Conservation (phyloP, 2,329 filamentous ascomycete genomes). For the Cladophialophora yegresii region DNA sequence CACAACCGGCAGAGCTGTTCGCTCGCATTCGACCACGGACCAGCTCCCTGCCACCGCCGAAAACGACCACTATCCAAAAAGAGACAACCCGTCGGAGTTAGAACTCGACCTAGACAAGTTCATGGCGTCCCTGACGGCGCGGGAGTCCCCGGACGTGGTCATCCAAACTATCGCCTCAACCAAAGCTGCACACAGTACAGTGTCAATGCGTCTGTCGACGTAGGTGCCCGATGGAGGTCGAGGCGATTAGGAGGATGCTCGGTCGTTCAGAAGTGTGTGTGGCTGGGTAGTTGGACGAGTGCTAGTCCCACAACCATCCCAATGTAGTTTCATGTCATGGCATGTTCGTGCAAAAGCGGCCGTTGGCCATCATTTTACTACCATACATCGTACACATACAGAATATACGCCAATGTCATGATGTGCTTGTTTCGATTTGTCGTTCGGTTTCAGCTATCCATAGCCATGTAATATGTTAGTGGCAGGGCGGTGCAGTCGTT, state of each 20-base stretch:
- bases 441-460: background rate
- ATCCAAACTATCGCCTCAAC: conserved; percentile 19
- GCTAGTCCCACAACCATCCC: background rate
- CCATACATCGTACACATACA: background rate
- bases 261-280: background rate
- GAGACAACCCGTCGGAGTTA: background rate
- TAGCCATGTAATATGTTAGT: too few species aligned
- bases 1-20: background rate
- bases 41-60: background rate
- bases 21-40: background rate
- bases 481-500: background rate
- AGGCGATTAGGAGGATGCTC: background rate
- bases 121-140: conserved; percentile 21
- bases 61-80: background rate
- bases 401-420: background rate
- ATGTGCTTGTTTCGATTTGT: background rate
- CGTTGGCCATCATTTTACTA: background rate
- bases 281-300: background rate
- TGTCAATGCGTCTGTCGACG: background rate
- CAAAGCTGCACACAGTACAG: background rate
- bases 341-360: background rate
- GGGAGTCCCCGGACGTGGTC: conserved; percentile 13
- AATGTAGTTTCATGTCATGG: background rate
- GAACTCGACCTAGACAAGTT: conserved; percentile 24
- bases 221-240: background rate